Conservation (phyloP, 495 filamentous ascomycete species). For the Coniosporium apollinis region DNA sequence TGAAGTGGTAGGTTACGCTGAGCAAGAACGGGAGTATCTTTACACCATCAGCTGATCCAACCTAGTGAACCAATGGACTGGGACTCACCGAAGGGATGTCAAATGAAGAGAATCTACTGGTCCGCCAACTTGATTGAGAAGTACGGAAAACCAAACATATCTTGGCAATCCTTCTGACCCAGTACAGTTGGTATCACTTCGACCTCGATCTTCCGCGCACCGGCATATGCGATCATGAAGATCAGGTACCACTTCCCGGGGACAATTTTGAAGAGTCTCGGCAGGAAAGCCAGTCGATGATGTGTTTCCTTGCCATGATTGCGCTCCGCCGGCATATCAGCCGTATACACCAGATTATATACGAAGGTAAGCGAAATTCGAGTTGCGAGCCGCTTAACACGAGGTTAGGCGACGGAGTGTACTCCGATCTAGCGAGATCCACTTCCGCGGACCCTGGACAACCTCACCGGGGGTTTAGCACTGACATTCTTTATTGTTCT, state of each 20-base stretch:
- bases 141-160: conserved; percentile 16
- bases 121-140: conserved; percentile 42
- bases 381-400: too few relatives aligned
- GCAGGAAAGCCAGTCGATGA: too few relatives aligned
- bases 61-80: conserved; percentile 30
- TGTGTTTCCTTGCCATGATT: conserved; percentile 40
- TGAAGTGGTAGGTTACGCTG: conserved; percentile 27
- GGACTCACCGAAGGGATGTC: conserved; percentile 29
- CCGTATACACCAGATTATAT: conserved; percentile 32
- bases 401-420: too few relatives aligned
- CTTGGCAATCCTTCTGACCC: neutral
- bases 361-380: conserved; percentile 30
- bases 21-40: neutral
- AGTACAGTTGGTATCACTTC: conserved; percentile 30
- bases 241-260: conserved; percentile 34
- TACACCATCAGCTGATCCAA: conserved; percentile 4
- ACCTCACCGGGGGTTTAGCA: too few relatives aligned
- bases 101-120: conserved; percentile 41
- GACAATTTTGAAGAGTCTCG: too few relatives aligned
- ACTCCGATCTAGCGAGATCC: too few relatives aligned
- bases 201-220: conserved; percentile 39
- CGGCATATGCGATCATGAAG: conserved; percentile 33
- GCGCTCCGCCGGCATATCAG: conserved; percentile 35
- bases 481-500: too few relatives aligned
- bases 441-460: too few relatives aligned